Evolutionary conservation across 2,329 filamentous ascomycete genomes (phyloP), one percentile per base, ranked within the genome.

Genomic region (Penicillium oxalicum): DNA sequence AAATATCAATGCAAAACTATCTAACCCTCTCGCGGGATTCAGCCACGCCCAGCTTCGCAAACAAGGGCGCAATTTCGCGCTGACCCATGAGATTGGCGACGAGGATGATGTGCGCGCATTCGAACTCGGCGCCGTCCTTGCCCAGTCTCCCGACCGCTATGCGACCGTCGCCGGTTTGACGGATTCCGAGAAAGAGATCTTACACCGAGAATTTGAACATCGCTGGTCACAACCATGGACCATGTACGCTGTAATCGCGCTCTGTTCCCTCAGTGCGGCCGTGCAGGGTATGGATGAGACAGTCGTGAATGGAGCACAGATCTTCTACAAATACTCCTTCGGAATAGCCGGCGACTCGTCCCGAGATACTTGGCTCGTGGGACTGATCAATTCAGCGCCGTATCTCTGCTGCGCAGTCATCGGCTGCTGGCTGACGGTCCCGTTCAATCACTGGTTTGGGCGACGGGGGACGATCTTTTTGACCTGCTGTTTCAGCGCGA

Each of bases 381-480:
- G 82, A 11, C 74, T 86, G 5, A 71, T 78, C 34, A 87, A 87
- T 61, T 75, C 74, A 0, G 73, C 74, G 1, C 74, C 74, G 1
- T 77, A 76, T 48, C 75, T 88, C 24, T 81, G 81, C 68, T 88
- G 82, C 55, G 82, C 84, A 3, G 68, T 87, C 38, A 65, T 85
- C 41, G 83, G 85, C 18, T 88, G 84, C 67, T 89, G 86, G 86
- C 72, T 85, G 40, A 88, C 84, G 0, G 81, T 83, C 34, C 86
- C 86, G 1, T 77, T 88, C 66, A 89, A 89, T 68, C 79, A 82
- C 47, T 72, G 62, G 51, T 84, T 88, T 53, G 87, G 86, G 9
- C 80, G 86, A 42, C 77, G 84, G 2, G 85, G 86, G 9, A 87
- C 83, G 13, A 90, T 91, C 53, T 91, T 89, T 67, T 71, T 88